Percentiles rank a stretch among this genome's conserved stretches.
Conservation (phyloP, 352 stramenopile genomes). For the Phytopythium ostracodes region DNA sequence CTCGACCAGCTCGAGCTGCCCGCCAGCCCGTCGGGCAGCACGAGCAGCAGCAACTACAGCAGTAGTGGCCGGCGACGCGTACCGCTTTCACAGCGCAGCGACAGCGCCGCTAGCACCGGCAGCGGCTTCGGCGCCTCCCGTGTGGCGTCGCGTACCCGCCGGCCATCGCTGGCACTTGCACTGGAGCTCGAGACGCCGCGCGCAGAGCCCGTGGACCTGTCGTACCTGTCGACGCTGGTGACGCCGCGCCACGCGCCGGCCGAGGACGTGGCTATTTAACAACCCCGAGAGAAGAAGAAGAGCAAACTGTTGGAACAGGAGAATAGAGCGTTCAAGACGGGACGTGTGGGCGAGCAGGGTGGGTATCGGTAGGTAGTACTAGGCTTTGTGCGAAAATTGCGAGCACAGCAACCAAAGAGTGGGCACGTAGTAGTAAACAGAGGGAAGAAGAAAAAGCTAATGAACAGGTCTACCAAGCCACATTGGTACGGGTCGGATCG, state of each 20-base stretch:
- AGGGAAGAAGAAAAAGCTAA: not conserved
- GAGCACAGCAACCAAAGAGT: not conserved
- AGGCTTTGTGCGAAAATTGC: not conserved
- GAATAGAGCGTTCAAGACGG: too few species aligned
- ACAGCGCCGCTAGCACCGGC: conserved; percentile 7
- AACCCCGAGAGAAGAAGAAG: not conserved
- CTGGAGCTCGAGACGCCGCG: conserved; percentile 19
- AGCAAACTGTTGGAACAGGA: too few species aligned
- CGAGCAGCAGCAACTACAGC: conserved; percentile 16
- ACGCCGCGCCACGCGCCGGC: conserved; percentile 21
- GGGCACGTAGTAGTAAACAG: not conserved
- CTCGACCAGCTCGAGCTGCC: conserved; percentile 12
- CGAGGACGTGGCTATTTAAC: conserved; percentile 28
- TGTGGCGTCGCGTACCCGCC: conserved; percentile 10
- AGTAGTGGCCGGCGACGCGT: conserved; percentile 6
- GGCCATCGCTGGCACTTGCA: conserved; percentile 15
- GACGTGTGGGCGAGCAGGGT: too few species aligned
- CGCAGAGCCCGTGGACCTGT: conserved; percentile 35
- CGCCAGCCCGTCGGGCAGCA: conserved; percentile 12
- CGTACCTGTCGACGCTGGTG: conserved; percentile 43
- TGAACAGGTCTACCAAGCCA: too few species aligned
- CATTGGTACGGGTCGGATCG: too few species aligned
- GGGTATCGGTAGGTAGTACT: too few species aligned
- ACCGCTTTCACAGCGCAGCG: not conserved
- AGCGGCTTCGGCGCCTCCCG: conserved; percentile 16